These are phyloP conservation scores for Nannizziopsis arthrosporioides DNA, from an alignment of 2,329 filamentous ascomycete genomes.

Conservation along the genomic window DNA sequence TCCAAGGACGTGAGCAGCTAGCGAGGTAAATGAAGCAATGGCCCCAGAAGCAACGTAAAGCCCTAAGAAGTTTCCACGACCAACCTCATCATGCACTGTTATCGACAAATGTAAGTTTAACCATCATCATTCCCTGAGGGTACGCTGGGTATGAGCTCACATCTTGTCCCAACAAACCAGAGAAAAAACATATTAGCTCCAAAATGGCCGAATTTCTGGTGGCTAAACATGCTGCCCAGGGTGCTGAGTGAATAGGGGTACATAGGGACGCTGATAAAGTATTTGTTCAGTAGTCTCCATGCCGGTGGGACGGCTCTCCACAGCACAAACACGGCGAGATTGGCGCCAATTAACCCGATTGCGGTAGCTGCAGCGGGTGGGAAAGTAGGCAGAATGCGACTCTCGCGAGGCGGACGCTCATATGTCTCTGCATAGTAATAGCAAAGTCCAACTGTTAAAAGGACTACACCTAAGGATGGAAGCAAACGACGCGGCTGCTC, in stretches of 20 bases:
- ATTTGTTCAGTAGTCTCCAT: constrained; percentile 46
- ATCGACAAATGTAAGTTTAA: not conserved
- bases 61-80: constrained; percentile 44
- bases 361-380: constrained; percentile 44
- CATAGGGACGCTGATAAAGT: constrained; percentile 42
- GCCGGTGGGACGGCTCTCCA: constrained; percentile 42
- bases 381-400: constrained; percentile 40
- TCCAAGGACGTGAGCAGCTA: constrained; percentile 35
- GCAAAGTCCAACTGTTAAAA: constrained; percentile 32
- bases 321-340: constrained; percentile 39
- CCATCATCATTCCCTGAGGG: not conserved
- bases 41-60: constrained; percentile 41
- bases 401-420: constrained; percentile 35
- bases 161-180: constrained; percentile 42
- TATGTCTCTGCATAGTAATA: constrained; percentile 40
- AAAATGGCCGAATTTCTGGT: constrained; percentile 44
- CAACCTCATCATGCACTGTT: constrained; percentile 44
- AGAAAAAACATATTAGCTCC: constrained; percentile 44
- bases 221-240: constrained; percentile 46
- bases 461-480: constrained; percentile 32
- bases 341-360: constrained; percentile 39
- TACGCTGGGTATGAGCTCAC: constrained; percentile 24
- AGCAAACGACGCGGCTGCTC: constrained; percentile 35
- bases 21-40: constrained; percentile 37
- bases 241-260: constrained; percentile 44